A percentile compares a stretch with the other conserved stretches of the same genome.
Conservation (phyloP, 176 grass and related monocot genomes). For the Tillandsia fasciculata region DNA sequence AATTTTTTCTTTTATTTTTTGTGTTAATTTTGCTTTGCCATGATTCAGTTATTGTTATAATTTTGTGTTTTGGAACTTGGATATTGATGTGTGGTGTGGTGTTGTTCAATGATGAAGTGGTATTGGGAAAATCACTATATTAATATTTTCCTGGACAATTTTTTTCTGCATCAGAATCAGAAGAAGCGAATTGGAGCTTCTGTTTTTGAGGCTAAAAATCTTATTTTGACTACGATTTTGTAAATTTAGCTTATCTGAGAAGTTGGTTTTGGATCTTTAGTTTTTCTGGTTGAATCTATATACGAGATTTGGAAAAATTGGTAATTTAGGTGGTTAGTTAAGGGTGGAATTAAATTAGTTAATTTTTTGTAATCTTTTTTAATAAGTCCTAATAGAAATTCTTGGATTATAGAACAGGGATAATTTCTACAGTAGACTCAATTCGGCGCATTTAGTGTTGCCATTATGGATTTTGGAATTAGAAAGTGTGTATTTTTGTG, state of each 20-base stretch:
- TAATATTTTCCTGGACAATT: not conserved
- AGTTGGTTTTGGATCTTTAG: not conserved
- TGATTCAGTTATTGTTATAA: not conserved
- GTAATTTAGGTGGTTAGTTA: not conserved
- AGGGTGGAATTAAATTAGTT: not conserved
- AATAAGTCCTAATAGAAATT: not conserved
- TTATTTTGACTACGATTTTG: not conserved
- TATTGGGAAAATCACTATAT: not conserved
- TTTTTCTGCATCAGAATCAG: no score
- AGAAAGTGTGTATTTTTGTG: no score
- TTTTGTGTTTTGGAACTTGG: not conserved
- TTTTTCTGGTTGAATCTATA: not conserved
- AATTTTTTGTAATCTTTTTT: not conserved
- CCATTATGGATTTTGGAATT: no score
- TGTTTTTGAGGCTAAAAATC: not conserved
- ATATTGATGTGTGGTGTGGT: not conserved
- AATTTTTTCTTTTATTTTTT: not conserved
- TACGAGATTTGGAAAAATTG: not conserved
- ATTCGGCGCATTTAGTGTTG: no score
- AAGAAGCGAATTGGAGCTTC: no score
- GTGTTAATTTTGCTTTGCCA: not conserved
- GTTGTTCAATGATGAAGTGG: not conserved
- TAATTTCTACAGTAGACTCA: no score
- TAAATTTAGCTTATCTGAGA: not conserved
- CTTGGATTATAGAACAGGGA: not conserved